Evolutionary conservation across 2,329 filamentous ascomycete genomes (phyloP), one percentile per base, ranked within the genome.

Genomic region (Talaromyces sp.): DNA sequence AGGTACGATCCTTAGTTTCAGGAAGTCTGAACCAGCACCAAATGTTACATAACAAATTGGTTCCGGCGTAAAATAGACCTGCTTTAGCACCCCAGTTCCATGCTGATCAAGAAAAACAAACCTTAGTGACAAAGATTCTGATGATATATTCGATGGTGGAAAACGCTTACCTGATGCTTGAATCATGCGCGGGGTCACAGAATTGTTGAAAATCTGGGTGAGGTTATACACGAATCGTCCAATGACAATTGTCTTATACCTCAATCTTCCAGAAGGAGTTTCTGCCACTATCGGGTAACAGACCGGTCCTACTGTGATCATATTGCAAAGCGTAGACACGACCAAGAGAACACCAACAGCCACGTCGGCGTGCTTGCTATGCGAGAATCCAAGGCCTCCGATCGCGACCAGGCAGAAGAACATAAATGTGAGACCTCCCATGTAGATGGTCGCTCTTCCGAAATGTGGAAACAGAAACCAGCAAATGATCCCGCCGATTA

Each of bases 71-170:
- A 82, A 96, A 96, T 80, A 96, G 96, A 39, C 92, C 92, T 0
- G 92, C 86, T 72, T 86, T 94, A 78, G 94, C 95, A 67, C 87
- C 84, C 92, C 92, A 96, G 77, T 95, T 82, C 93, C 93, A 97
- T 0, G 87, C 90, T 1, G 19, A 56, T 13, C n/a, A 11, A 19
- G 19, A 45, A 16, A 19, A 27, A 24, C 16, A 5, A 41, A n/a
- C 7, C 19, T 58, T 4, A 39, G 39, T 14, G 19, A 56, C 19
- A 37, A 24, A 54, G 35, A 54, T 8, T 7, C n/a, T 13, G 9
- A 11, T 4, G 2, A 11, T 14, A 9, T 22, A 2, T 8, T 43
- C 5, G 13, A 31, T 14, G 47, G 47, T n/a, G 8, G 13, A 56
- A 14, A 43, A 33, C 3, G 48, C 63, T 56, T 5, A 65, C 83